Evolutionary conservation across 2,329 filamentous ascomycete genomes (phyloP), one percentile per base, ranked within the genome.

Genomic region (Diaporthe longicolla): DNA sequence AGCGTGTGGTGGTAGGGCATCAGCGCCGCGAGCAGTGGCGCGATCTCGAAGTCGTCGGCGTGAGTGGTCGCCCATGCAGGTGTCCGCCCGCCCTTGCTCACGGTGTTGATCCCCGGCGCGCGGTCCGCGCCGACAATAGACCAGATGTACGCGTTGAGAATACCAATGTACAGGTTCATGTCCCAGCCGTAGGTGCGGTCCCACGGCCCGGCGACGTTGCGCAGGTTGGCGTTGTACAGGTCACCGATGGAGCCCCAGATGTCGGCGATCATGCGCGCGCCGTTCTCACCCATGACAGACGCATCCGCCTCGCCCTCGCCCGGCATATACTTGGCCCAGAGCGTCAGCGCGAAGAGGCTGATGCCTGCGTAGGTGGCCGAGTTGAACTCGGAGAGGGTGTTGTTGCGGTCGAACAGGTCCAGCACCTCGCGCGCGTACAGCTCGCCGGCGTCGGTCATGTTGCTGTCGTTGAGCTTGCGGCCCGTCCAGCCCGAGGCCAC

Each of bases 131-230:
- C 89, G 7, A 89, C 82, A 5, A 91, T 74, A 0, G 87, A 85
- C 90, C 90, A 92, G 75, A 92, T 85, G 81, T 89, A 89, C 19
- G 89, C 79, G 0, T 87, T 87, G 79, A 92, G 86, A 65, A 92
- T 84, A 70, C 88, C 88, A 5, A 91, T 79, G 77, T 92, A 92
- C 9, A 85, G 82, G 71, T 90, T 91, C 90, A 92, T 91, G 74
- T 92, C 90, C 73, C 87, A 92, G 0, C 90, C 90, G 75, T 92
- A 92, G 0, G 87, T 84, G 0, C 91, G 86, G 79, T 92, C 91
- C 90, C 90, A 92, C 0, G 91, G 91, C 0, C 90, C 91, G 2
- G 90, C 90, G 63, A 92, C 85, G 75, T 92, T 92, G 76, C 85
- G 88, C 81, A 92, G 80, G 2, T 86, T 84, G 0, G 90, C 87